Base-by-base conservation (phyloP, 495 filamentous ascomycete species). In the Margaritispora aquatica region DNA sequence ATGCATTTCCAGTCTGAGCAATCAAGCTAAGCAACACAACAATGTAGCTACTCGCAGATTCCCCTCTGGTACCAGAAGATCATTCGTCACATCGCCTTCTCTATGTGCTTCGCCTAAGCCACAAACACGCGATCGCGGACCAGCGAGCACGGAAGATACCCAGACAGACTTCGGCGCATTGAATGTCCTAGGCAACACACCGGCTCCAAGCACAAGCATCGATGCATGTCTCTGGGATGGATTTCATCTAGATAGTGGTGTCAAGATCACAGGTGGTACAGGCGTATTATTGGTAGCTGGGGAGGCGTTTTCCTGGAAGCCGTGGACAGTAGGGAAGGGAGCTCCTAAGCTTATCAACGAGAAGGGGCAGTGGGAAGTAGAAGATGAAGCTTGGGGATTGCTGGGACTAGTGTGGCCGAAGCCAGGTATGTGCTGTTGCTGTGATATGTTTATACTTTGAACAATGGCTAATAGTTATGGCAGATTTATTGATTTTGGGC, bases 401-500 rank as follows among this genome's bases (percentile, higher is more conserved):
- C 72, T 98, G 70, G 81, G 82, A 36, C 46, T 92, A 61, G 77
- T 96, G 24, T 96, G 88, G 88, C 94, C 94, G 60, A 87, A 94
- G 70, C 94, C 94, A 66, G 92, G 91, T 96, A 21, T 19, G 47
- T 65, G n/a, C n/a, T n/a, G n/a, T 1, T 17, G 9, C 17, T 19
- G 21, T 55, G 21, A 49, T 23, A 2, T 29, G 26, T 51, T 27
- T 22, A 9, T 29, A 11, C 13, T 41, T 7, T 3, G 36, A 47
- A n/a, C 19, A 22, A 5, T 50, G 47, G 22, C 21, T 52, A 55
- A 36, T 22, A 52, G 29, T 24, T 34, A 31, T 22, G 2, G 11
- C 51, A 96, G 94, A 98, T 77, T 72, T 98, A 21, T 72, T 98
- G 29, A 89, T 99, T 59, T 67, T 99, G 20, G 94, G 95, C 0